Conservation (phyloP, 176 grass and related monocot species). For the Phragmites australis region DNA sequence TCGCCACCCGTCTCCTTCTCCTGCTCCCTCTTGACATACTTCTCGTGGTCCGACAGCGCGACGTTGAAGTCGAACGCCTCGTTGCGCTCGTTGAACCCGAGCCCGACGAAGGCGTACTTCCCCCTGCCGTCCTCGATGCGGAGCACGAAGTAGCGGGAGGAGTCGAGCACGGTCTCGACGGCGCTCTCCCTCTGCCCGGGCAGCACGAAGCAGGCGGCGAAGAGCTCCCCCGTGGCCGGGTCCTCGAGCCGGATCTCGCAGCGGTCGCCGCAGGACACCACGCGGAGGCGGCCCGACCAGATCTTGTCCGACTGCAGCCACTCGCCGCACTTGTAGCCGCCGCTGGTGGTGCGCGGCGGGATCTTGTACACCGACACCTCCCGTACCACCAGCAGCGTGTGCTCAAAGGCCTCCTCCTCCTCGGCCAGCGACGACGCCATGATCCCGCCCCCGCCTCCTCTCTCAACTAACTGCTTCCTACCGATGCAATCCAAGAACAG, state of each 20-base stretch:
- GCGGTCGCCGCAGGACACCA: constrained; percentile 84
- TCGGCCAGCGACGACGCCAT: constrained; percentile 48
- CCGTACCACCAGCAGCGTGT: constrained; percentile 93
- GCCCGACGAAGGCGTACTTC: constrained; percentile 92
- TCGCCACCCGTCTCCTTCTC: constrained; percentile 76
- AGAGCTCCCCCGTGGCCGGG: constrained; percentile 82
- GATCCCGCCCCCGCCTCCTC: not conserved
- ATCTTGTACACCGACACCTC: constrained; percentile 98
- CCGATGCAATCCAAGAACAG: constrained; percentile 28
- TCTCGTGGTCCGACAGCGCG: constrained; percentile 92
- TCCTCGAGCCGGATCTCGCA: constrained; percentile 97
- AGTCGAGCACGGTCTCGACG: constrained; percentile 86
- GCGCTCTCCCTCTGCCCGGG: constrained; percentile 69
- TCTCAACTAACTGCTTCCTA: not conserved
- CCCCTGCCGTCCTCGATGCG: constrained; percentile 82
- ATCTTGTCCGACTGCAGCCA: constrained; percentile 99
- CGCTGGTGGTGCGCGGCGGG: constrained; percentile 80
- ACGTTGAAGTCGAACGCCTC: constrained; percentile 99
- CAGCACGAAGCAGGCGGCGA: constrained; percentile 84
- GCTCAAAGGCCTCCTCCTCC: constrained; percentile 93
- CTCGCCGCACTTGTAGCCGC: constrained; percentile 99
- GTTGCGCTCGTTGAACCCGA: constrained; percentile 95
- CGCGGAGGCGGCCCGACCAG: constrained; percentile 95
- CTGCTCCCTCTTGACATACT: constrained; percentile 96
- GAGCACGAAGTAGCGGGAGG: constrained; percentile 94